phyloP scores from a whole-genome alignment of 495 filamentous ascomycete genomes.

The Lophiotrema nucula region DNA sequence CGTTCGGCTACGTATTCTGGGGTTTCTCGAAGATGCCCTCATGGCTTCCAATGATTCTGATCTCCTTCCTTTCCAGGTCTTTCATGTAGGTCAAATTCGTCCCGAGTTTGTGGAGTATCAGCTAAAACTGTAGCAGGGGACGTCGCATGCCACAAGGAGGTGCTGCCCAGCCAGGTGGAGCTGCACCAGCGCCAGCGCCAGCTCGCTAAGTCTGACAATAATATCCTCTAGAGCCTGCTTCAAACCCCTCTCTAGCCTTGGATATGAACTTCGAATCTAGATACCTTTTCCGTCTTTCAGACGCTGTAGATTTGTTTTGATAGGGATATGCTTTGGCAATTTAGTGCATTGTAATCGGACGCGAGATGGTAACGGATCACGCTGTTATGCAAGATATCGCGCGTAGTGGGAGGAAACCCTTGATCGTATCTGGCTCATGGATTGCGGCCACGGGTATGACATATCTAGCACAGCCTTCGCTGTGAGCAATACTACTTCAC shows the following conservation, averaged over 20 bases:
- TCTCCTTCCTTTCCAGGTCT: conserved; percentile 76
- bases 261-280: too few relatives aligned
- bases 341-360: too few relatives aligned
- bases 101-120: not conserved
- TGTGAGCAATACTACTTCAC: too few relatives aligned
- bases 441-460: too few relatives aligned
- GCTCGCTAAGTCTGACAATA: not conserved
- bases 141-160: conserved; percentile 13
- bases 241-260: not conserved
- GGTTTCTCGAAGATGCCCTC: conserved; percentile 57
- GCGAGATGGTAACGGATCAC: too few relatives aligned
- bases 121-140: conserved; percentile 22
- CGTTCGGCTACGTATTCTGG: conserved; percentile 68
- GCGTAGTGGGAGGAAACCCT: too few relatives aligned
- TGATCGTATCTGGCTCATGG: too few relatives aligned
- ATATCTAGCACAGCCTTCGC: too few relatives aligned
- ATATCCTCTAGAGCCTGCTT: not conserved
- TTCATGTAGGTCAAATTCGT: conserved; percentile 68
- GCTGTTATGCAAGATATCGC: too few relatives aligned
- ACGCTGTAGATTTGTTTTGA: too few relatives aligned
- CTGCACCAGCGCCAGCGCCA: not conserved
- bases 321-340: too few relatives aligned
- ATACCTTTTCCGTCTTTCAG: too few relatives aligned
- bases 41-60: conserved; percentile 76
- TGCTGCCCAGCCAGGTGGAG: not conserved